A percentile compares a stretch with the other conserved stretches of the same genome.
These are phyloP conservation scores for Solanum pinnatisectum DNA, from an alignment of 257 asterid genomes.

Conservation along the genomic window DNA sequence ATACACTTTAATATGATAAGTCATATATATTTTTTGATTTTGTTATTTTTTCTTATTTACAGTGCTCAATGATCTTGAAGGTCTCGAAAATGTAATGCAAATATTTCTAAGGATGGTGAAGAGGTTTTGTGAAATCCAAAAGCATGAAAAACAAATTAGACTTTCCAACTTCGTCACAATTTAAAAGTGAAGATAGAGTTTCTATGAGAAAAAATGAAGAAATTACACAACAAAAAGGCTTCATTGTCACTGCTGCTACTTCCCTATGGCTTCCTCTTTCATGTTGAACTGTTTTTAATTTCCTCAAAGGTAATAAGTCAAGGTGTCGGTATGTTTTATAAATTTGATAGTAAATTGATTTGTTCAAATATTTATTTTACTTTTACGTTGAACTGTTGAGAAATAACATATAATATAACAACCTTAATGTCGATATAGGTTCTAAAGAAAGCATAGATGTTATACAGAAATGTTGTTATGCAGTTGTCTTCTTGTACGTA, in stretches of 20 bases:
- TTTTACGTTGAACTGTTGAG: too few species aligned
- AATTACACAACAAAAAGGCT: slow-evolving; percentile 27
- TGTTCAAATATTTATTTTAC: too few species aligned
- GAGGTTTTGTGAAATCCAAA: slow-evolving; percentile 31
- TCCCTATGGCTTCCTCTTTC: slow-evolving; percentile 55
- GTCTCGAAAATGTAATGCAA: too few species aligned
- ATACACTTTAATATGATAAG: neutral
- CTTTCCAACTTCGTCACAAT: slow-evolving; percentile 21
- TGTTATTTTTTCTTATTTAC: neutral
- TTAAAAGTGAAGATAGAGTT: slow-evolving; percentile 32
- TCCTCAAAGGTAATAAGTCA: slow-evolving; percentile 40
- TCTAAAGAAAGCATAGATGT: too few species aligned
- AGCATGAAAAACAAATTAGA: slow-evolving; percentile 35
- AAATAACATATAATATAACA: too few species aligned
- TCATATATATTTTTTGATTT: neutral
- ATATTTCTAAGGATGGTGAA: slow-evolving; percentile 58
- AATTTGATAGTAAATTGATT: too few species aligned
- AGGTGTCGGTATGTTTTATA: too few species aligned
- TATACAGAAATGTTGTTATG: neutral
- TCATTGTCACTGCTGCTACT: slow-evolving; percentile 39
- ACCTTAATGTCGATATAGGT: too few species aligned
- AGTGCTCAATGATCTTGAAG: slow-evolving; percentile 8
- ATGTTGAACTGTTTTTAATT: slow-evolving; percentile 26
- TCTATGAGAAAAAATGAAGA: slow-evolving; percentile 25
- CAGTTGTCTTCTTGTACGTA: too few species aligned